Percentiles rank a stretch among this genome's conserved stretches.
Conservation (phyloP, 805 yeast genomes). For the Starmerella etchellsii region DNA sequence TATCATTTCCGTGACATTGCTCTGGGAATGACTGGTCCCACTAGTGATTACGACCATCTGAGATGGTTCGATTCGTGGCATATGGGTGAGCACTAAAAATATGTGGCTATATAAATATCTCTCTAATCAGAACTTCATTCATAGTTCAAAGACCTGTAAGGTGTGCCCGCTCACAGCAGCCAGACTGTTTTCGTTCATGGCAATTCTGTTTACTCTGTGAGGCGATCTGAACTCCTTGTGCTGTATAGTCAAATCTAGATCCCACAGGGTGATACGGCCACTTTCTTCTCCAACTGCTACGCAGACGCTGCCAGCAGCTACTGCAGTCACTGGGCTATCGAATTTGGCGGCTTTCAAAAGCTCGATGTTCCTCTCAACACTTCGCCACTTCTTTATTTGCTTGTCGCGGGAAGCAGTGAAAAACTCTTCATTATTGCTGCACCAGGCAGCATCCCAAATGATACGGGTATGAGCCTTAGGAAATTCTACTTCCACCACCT, state of each 20-base stretch:
- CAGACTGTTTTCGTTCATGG: conserved; percentile 4
- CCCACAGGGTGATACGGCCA: conserved; percentile 10
- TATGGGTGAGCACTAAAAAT: conserved; percentile 11
- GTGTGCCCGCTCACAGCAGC: conserved; percentile 7
- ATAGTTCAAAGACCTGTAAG: neutral
- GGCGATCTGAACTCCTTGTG: conserved; percentile 4
- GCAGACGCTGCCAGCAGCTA: conserved; percentile 6
- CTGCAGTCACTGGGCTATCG: conserved; percentile 19
- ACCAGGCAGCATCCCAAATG: conserved; percentile 92
- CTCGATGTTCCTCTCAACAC: conserved; percentile 5
- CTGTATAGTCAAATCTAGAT: neutral
- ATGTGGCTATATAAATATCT: neutral
- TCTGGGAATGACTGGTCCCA: conserved; percentile 64
- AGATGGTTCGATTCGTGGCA: conserved; percentile 33
- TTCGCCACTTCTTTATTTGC: conserved; percentile 37
- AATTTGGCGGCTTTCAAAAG: conserved; percentile 10
- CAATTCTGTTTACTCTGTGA: conserved; percentile 17
- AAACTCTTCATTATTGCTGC: conserved; percentile 33
- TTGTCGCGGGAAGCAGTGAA: conserved; percentile 83
- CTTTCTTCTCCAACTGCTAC: conserved; percentile 19
- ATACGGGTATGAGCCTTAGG: conserved; percentile 82
- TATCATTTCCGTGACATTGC: conserved; percentile 52
- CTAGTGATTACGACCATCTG: conserved; percentile 37
- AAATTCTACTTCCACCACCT: conserved; percentile 24
- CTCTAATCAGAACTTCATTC: neutral